Percentiles rank a stretch among this genome's conserved stretches.
Conservation (phyloP, 2,329 filamentous ascomycete species). For the Fusarium oligoseptatum region DNA sequence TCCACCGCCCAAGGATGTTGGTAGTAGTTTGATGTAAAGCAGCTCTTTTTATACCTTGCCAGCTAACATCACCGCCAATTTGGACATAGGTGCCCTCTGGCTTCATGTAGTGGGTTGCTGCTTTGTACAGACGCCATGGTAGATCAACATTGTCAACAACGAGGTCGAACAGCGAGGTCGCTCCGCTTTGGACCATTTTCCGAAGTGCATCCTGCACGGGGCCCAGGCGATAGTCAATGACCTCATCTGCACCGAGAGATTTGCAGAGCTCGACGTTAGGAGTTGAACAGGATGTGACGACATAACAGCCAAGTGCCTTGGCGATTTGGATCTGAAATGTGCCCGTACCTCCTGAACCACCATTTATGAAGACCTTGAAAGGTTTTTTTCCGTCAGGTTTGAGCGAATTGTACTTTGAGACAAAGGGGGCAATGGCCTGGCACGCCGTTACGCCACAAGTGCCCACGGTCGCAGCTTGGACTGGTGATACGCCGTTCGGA, state of each 20-base stretch:
- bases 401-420: background rate
- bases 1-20: background rate
- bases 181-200: background rate
- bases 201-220: background rate
- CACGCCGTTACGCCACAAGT: background rate
- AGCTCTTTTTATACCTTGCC: background rate
- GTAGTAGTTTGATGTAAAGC: background rate
- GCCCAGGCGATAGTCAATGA: background rate
- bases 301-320: background rate
- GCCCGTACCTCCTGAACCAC: background rate
- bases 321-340: conserved; percentile 1
- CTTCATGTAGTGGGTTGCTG: background rate
- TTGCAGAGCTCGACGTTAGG: background rate
- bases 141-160: background rate
- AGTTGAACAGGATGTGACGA: background rate
- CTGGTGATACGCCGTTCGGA: background rate
- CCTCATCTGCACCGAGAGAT: background rate
- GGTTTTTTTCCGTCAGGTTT: background rate
- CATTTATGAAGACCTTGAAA: background rate
- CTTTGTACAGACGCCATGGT: background rate
- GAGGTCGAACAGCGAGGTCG: background rate
- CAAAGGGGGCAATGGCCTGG: background rate
- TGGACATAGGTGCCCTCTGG: background rate
- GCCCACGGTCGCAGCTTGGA: background rate
- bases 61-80: background rate